Conservation (phyloP, 2,329 filamentous ascomycete species). For the Cladosporium cucumerinum region DNA sequence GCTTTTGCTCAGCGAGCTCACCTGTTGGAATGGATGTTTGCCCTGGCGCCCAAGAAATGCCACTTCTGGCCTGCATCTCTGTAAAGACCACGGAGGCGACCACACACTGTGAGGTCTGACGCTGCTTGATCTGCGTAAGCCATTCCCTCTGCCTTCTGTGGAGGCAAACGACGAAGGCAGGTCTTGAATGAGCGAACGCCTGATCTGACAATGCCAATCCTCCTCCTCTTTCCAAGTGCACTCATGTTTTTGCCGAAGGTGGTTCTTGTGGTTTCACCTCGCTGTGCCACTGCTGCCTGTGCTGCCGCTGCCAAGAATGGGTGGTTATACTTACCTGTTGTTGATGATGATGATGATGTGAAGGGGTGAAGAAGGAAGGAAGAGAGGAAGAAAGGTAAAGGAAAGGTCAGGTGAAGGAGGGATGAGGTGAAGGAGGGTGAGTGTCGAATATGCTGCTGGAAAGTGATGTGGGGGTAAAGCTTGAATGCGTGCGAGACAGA, state of each 20-base stretch:
- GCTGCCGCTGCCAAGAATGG: too few species aligned
- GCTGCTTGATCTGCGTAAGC: background rate
- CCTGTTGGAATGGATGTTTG: background rate
- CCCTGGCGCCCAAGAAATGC: background rate
- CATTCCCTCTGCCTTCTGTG: background rate
- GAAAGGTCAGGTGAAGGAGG: background rate
- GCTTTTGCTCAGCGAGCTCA: background rate
- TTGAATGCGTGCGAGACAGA: background rate
- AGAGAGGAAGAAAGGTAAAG: too few species aligned
- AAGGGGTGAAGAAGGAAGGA: background rate
- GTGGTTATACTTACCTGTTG: too few species aligned
- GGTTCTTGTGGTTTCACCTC: background rate
- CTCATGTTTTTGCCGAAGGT: background rate
- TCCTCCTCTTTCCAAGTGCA: background rate
- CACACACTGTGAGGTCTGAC: background rate
- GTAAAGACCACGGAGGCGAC: background rate
- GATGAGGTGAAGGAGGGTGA: background rate
- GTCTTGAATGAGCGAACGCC: background rate
- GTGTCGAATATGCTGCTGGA: background rate
- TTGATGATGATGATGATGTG: background rate
- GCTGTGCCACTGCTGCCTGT: background rate
- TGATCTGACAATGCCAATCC: background rate
- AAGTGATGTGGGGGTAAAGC: background rate
- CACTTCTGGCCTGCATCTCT: background rate
- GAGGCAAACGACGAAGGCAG: background rate